Evolutionary conservation across 352 stramenopile genomes (phyloP), one percentile per base, ranked within the genome.

Genomic region (Poterioochromonas sp.): DNA sequence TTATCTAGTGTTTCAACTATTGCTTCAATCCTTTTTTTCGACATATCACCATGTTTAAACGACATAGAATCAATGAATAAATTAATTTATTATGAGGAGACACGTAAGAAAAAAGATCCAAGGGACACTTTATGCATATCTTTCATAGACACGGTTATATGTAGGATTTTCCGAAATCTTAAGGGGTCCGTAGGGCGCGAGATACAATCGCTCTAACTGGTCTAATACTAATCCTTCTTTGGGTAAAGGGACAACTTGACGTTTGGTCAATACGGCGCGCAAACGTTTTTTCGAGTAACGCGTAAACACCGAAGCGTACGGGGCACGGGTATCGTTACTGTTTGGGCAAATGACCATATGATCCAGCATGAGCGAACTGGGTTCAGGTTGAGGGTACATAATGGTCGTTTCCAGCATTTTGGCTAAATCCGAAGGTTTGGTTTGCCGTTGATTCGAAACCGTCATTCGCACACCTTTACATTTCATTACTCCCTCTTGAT

Each of bases 41-140:
- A 68, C 58, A 68, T 68, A 68, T 68, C 58, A 68, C 58, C 58
- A 68, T 68, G 58, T 68, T 68, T 68, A 68, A 68, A 68, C 58
- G 58, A 68, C 58, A 68, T 68, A 68, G 58, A 68, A 68, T 68
- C 58, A 68, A 68, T 68, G 58, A 68, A 68, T 68, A 68, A 68
- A 68, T 68, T 68, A 68, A 68, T 68, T 68, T 68, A 68, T 68
- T 68, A 68, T 68, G 58, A 68, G 58, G 58, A 68, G 58, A 68
- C 58, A 68, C 58, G 58, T 68, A 68, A 68, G 58, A 68, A 68
- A 68, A 68, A 68, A 68, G 58, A 68, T 68, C 58, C 58, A 68
- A 68, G 58, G 58, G 58, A 68, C 58, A 68, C 58, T 68, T 68
- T 68, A 68, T 68, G 58, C 58, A 68, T 68, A 68, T 68, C 58